These are phyloP conservation scores for Microdochium paspali DNA, from an alignment of 2,329 filamentous ascomycete genomes.

Conservation along the genomic window DNA sequence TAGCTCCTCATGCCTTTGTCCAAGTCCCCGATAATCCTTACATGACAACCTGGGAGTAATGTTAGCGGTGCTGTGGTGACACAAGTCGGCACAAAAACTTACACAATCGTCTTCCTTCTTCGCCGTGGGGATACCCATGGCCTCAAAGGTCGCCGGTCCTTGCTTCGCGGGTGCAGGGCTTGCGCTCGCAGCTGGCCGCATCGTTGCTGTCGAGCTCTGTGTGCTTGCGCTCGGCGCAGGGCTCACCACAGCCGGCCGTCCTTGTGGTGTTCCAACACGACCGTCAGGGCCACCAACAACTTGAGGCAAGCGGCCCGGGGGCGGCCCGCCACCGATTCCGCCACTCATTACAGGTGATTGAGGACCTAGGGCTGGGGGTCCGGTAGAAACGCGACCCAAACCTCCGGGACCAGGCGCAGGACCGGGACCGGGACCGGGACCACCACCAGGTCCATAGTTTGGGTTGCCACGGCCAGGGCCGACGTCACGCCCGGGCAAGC, in stretches of 20 bases:
- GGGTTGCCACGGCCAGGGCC: slow-evolving; percentile 8
- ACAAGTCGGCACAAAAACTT: slow-evolving; percentile 26
- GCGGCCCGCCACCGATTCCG: slow-evolving; percentile 14
- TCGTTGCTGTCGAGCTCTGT: slow-evolving; percentile 15
- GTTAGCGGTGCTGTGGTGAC: neutral
- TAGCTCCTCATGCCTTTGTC: neutral
- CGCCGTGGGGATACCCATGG: slow-evolving; percentile 86
- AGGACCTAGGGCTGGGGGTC: slow-evolving; percentile 1
- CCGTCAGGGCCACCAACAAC: slow-evolving; percentile 14
- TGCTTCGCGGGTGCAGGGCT: slow-evolving; percentile 34
- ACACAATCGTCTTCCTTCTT: slow-evolving; percentile 90
- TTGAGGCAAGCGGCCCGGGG: slow-evolving; percentile 16
- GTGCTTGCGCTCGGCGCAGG: slow-evolving; percentile 17
- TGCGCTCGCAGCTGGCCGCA: slow-evolving; percentile 20
- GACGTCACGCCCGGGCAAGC: neutral
- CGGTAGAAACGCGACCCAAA: slow-evolving; percentile 13
- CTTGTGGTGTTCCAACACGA: neutral
- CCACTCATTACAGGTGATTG: slow-evolving; percentile 17
- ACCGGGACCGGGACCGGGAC: slow-evolving; percentile 7
- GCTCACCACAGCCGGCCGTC: slow-evolving; percentile 6
- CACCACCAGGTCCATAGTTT: slow-evolving; percentile 2
- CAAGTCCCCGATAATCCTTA: neutral
- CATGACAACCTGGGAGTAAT: neutral
- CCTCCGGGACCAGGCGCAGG: slow-evolving; percentile 7
- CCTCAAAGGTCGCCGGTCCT: slow-evolving; percentile 92